phyloP scores from a whole-genome alignment of 768 basidiomycete genomes.

The Megacollybia marginata region DNA sequence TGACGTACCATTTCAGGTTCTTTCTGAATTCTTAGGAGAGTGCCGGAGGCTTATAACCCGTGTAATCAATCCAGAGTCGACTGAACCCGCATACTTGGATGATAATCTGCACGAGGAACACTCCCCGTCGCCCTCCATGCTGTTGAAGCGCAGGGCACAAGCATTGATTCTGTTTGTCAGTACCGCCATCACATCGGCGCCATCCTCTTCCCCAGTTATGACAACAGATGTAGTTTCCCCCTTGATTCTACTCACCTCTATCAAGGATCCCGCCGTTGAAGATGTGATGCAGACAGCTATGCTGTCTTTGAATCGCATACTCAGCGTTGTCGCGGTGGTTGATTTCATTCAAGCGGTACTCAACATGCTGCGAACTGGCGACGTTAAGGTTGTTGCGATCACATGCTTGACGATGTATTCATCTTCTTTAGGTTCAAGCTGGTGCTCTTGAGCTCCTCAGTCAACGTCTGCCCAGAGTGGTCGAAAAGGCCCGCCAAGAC shows the following conservation, averaged over 20 bases:
- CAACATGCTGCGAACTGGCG: constrained; percentile 47
- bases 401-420: constrained; percentile 1
- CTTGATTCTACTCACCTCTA: constrained; percentile 40
- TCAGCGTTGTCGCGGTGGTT: constrained; percentile 59
- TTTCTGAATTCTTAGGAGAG: constrained; percentile 63
- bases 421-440: constrained; percentile 42
- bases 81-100: constrained; percentile 46
- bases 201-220: constrained; percentile 6
- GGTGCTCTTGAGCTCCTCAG: constrained; percentile 68
- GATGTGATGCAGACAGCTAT: constrained; percentile 43
- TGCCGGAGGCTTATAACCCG: constrained; percentile 46
- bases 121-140: constrained; percentile 31
- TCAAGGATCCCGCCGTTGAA: constrained; percentile 25
- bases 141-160: constrained; percentile 54
- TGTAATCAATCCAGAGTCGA: constrained; percentile 28
- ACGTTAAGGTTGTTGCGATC: constrained; percentile 33
- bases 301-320: constrained; percentile 41
- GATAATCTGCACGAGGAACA: constrained; percentile 55
- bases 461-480: constrained; percentile 56
- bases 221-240: constrained; percentile 36
- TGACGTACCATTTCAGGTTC: constrained; percentile 31
- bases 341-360: constrained; percentile 59
- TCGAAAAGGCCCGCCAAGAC: constrained; percentile 44
- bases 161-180: constrained; percentile 59
- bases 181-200: constrained; percentile 29